Base-by-base conservation (phyloP, 2,329 filamentous ascomycete species). In the Trichophyton simii region DNA sequence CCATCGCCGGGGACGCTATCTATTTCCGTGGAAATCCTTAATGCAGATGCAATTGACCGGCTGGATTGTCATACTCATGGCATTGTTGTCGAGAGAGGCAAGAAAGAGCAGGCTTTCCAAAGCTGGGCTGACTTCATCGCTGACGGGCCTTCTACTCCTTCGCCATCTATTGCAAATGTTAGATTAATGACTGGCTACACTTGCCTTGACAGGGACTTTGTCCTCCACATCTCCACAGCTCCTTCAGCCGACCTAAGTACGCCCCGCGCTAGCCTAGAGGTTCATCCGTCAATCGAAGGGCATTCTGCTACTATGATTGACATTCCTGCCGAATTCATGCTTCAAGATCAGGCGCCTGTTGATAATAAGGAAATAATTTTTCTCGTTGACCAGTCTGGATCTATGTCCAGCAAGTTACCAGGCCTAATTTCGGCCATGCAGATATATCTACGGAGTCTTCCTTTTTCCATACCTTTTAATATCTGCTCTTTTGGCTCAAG, bases 401-500 rank as follows among this genome's bases (percentile, higher is more conserved):
- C 57, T 22, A 63, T 63, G 62, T 3, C 4, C 2, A 54, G 44
- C 28, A 63, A 63, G 55, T 50, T 61, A 18, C 15, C 2, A 6
- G 60, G 59, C 4, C 55, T 63, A 6, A 46, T 25, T 46, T 58
- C 59, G 3, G 54, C 62, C 2, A 38, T 63, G 9, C 55, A 55
- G 18, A 54, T 63, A 4, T 63, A 61, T 48, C 28, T 63, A 31
- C 58, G 60, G 42, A 60, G 57, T 3, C 44, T 63, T n/a, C 62
- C 62, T 13, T 20, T 63, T n/a, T 59, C 59, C 3, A 46, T 20
- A 18, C 58, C 46, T 13, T 63, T 63, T 25, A 63, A 63, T 20
- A 61, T 63, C 18, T 63, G 62, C 42, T 63, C 59, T 13, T 63
- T 63, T 44, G 62, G 62, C 55, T 42, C 7, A 22, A 11, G 2